Evolutionary conservation across 768 basidiomycete species (phyloP).

Genomic region (Dendrothele bispora): DNA sequence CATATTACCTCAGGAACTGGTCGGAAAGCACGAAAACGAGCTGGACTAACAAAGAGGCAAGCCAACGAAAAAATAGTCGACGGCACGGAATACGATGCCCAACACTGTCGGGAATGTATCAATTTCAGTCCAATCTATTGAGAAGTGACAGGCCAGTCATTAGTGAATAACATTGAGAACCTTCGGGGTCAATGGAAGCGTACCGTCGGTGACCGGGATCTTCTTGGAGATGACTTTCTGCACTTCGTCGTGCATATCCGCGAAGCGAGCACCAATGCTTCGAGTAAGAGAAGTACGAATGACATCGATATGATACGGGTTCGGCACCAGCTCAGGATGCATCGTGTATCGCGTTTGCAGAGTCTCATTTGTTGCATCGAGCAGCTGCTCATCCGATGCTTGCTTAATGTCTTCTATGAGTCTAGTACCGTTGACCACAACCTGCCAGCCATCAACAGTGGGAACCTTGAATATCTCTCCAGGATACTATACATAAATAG

Average conservation of each 20-base stretch:
- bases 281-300: constrained; percentile 9
- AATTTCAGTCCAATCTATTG: constrained; percentile 11
- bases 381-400: too few species aligned
- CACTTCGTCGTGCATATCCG: constrained; percentile 11
- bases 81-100: constrained; percentile 7
- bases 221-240: constrained; percentile 4
- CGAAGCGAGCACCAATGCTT: constrained; percentile 6
- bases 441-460: too few species aligned
- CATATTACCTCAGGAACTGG: too few species aligned
- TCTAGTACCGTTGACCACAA: too few species aligned
- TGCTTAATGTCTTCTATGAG: too few species aligned
- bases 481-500: too few species aligned
- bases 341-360: constrained; percentile 9
- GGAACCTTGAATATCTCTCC: too few species aligned
- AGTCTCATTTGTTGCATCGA: too few species aligned
- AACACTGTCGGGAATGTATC: constrained; percentile 2
- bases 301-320: constrained; percentile 8
- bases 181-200: too few species aligned
- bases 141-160: not conserved
- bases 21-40: too few species aligned
- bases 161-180: not conserved
- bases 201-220: constrained; percentile 5
- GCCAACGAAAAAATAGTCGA: constrained; percentile 10
- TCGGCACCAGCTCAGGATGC: not conserved
- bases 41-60: constrained; percentile 11